These are phyloP conservation scores for Xeromyces bisporus DNA, from an alignment of 495 filamentous ascomycete genomes.

Conservation along the genomic window DNA sequence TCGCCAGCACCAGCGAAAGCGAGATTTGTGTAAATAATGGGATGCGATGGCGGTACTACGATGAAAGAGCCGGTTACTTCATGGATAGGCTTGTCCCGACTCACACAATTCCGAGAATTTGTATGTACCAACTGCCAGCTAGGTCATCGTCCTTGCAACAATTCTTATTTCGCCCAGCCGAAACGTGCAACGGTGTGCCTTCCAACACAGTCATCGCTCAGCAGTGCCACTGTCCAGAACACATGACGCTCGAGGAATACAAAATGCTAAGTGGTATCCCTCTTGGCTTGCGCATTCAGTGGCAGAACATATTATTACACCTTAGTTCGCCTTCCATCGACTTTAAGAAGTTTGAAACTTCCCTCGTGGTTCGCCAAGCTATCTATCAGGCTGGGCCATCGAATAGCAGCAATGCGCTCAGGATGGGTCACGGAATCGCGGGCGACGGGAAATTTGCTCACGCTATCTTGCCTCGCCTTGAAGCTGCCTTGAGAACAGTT, in stretches of 20 bases:
- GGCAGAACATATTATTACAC: constrained; percentile 37
- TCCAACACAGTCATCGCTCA: constrained; percentile 26
- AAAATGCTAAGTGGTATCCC: constrained; percentile 30
- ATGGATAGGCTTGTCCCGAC: constrained; percentile 15
- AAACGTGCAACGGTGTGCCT: constrained; percentile 9
- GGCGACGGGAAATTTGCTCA: constrained; percentile 10
- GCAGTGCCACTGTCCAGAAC: constrained; percentile 22
- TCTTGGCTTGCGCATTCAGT: constrained; percentile 32
- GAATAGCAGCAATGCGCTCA: too few relatives aligned
- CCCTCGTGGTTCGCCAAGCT: constrained; percentile 30
- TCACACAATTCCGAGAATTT: constrained; percentile 7
- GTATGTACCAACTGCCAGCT: constrained; percentile 18
- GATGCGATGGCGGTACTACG: constrained; percentile 14
- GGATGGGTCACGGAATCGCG: constrained; percentile 14
- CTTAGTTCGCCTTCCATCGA: constrained; percentile 28
- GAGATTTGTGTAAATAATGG: constrained; percentile 31
- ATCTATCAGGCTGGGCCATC: constrained; percentile 31
- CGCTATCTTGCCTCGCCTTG: constrained; percentile 9
- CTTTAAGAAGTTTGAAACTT: constrained; percentile 28
- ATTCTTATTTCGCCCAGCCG: constrained; percentile 15
- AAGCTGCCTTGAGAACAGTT: constrained; percentile 11
- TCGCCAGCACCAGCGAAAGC: constrained; percentile 6
- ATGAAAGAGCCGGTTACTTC: constrained; percentile 9
- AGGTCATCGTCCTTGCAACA: constrained; percentile 15
- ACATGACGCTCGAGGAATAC: constrained; percentile 34